Evolutionary conservation across 805 yeast species (phyloP).

Genomic region (Zygosaccharomyces pseudorouxii): DNA sequence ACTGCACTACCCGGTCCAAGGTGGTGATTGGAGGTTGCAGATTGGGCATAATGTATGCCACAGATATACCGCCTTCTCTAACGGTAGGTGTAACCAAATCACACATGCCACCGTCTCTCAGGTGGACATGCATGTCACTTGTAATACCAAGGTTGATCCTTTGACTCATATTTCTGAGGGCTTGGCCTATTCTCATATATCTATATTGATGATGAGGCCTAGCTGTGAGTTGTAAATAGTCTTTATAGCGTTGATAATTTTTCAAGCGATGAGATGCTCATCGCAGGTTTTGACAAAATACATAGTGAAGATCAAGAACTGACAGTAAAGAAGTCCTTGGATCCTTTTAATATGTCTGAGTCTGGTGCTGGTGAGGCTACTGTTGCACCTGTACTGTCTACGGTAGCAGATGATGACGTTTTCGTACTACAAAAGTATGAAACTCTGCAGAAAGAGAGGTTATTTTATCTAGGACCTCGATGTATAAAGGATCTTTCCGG

Average conservation of each 20-base stretch:
- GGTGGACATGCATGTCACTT: conserved; percentile 94
- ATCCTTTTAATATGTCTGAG: conserved; percentile 1
- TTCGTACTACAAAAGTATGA: conserved; percentile 46
- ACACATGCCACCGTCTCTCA: conserved; percentile 93
- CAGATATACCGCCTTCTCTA: conserved; percentile 82
- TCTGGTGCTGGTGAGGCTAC: neutral
- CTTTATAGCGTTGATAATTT: neutral
- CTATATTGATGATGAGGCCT: too few species aligned
- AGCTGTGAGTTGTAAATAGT: too few species aligned
- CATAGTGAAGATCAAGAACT: neutral
- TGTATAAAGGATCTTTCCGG: conserved; percentile 29
- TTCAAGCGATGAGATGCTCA: conserved; percentile 4
- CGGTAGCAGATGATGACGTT: conserved; percentile 59
- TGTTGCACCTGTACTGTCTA: conserved; percentile 69
- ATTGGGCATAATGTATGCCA: conserved; percentile 96
- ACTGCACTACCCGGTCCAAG: conserved; percentile 62
- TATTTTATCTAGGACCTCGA: conserved; percentile 29
- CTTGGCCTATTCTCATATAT: neutral
- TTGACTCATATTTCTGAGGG: conserved; percentile 5
- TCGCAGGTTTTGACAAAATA: neutral
- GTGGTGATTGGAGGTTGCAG: conserved; percentile 87
- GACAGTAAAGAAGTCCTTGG: neutral
- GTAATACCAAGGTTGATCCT: conserved; percentile 53
- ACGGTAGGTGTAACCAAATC: conserved; percentile 86
- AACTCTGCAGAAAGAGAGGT: conserved; percentile 24